A percentile compares a stretch with the other conserved stretches of the same genome.
These are phyloP conservation scores for Mucor circinelloides DNA, from an alignment of 371 early-diverging fungal species.

Conservation along the genomic window DNA sequence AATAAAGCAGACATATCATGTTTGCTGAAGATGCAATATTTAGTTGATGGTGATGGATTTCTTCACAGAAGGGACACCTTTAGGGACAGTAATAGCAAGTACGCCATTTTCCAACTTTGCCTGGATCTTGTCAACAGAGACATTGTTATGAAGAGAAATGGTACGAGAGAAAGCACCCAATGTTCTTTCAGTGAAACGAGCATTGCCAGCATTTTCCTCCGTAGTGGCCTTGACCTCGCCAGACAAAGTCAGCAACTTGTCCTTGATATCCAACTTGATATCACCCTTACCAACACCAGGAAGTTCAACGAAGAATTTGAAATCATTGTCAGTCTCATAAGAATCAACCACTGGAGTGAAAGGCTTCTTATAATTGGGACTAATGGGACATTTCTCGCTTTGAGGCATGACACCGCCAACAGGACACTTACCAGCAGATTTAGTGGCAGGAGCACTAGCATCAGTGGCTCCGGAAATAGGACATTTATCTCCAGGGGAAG, in stretches of 20 bases:
- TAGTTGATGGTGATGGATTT: neutral
- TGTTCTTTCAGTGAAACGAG: neutral
- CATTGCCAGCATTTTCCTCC: neutral
- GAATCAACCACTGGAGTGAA: slow-evolving; percentile 2
- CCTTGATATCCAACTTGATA: slow-evolving; percentile 14
- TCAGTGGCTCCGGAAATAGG: neutral
- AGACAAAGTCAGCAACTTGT: slow-evolving; percentile 13
- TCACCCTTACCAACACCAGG: slow-evolving; percentile 16
- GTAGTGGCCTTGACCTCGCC: neutral
- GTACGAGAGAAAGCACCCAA: neutral
- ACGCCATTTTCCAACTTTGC: neutral
- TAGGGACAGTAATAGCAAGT: neutral
- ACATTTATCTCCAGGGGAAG: neutral
- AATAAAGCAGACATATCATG: neutral
- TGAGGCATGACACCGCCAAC: slow-evolving; percentile 16
- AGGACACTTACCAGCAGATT: neutral
- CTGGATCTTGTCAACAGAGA: neutral
- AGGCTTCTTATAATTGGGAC: slow-evolving; percentile 7
- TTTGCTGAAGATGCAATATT: too few relatives aligned
- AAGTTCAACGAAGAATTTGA: slow-evolving; percentile 17
- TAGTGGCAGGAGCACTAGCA: neutral
- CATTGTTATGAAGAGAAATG: neutral
- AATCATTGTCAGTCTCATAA: slow-evolving; percentile 12
- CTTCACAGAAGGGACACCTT: neutral
- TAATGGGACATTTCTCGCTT: slow-evolving; percentile 13